A percentile compares a stretch with the other conserved stretches of the same genome.
phyloP scores from a whole-genome alignment of 495 filamentous ascomycete species.

The Lasiosphaeriaceae sp. region DNA sequence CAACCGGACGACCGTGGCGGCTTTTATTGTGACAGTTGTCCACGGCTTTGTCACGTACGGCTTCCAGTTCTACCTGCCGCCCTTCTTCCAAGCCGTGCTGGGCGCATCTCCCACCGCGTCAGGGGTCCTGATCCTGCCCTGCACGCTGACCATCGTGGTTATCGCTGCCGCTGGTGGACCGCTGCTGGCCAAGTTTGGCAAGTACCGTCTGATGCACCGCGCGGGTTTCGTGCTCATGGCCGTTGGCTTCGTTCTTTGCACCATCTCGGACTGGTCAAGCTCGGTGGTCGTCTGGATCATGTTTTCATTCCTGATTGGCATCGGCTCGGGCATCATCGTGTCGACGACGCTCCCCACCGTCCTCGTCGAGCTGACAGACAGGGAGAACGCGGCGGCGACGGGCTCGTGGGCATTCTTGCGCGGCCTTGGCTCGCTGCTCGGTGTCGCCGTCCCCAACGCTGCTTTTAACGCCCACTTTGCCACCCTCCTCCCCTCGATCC shows the following conservation, averaged over 20 bases:
- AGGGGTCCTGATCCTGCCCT: conserved; percentile 42
- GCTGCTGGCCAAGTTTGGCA: conserved; percentile 38
- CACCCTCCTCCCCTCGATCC: not conserved
- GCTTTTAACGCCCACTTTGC: conserved; percentile 46
- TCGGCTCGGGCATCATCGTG: conserved; percentile 34
- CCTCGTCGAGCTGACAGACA: conserved; percentile 32
- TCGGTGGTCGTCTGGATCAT: conserved; percentile 24
- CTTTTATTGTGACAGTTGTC: conserved; percentile 22
- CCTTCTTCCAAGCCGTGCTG: conserved; percentile 47
- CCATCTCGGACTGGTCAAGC: conserved; percentile 24
- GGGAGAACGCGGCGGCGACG: conserved; percentile 41
- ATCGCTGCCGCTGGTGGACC: conserved; percentile 33
- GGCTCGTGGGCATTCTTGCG: conserved; percentile 45
- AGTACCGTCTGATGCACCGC: conserved; percentile 43
- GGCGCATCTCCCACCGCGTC: conserved; percentile 31
- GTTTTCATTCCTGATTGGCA: conserved; percentile 28
- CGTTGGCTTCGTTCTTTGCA: conserved; percentile 40
- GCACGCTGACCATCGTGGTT: conserved; percentile 38
- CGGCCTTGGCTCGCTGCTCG: conserved; percentile 46
- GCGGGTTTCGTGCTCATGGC: conserved; percentile 36
- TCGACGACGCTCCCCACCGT: conserved; percentile 28
- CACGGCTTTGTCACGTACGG: conserved; percentile 33
- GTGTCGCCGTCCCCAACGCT: conserved; percentile 41
- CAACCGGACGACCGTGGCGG: conserved; percentile 31
- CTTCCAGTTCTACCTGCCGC: conserved; percentile 44